These are phyloP conservation scores for Arctium minus DNA, from an alignment of 129 eudicot species.

Conservation along the genomic window DNA sequence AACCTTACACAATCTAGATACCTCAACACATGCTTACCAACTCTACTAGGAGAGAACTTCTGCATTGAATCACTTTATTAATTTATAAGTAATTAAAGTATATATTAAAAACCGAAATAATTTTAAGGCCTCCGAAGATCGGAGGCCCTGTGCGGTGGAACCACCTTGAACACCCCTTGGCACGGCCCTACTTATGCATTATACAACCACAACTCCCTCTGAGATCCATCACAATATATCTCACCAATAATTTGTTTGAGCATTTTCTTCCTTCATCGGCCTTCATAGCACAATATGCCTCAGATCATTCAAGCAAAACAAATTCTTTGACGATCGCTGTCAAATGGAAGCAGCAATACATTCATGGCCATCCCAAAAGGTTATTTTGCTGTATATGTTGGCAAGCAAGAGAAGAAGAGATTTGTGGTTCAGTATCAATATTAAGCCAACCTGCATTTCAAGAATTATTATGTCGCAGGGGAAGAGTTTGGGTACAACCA, in stretches of 20 bases:
- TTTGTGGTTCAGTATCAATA: conserved; percentile 27
- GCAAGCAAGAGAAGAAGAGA: conserved; percentile 30
- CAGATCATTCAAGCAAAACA: conserved; percentile 19
- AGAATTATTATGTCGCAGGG: neutral
- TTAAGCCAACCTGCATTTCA: neutral
- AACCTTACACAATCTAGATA: no score
- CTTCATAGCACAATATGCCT: neutral
- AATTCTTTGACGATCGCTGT: neutral
- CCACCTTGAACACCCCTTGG: no score
- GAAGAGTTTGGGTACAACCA: conserved; percentile 42
- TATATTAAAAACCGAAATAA: no score
- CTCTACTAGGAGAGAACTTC: no score
- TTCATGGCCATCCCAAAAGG: conserved; percentile 29
- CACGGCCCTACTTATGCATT: neutral
- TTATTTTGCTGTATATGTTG: conserved; percentile 36
- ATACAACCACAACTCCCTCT: neutral
- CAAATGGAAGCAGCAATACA: neutral
- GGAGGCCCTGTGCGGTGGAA: no score
- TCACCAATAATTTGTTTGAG: neutral
- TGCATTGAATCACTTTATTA: no score
- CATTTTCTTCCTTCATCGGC: neutral
- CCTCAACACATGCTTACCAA: no score
- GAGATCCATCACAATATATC: neutral
- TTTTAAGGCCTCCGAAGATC: no score
- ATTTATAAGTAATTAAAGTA: no score